Base-by-base conservation (phyloP, 768 basidiomycete species). In the Podaxis sp. region DNA sequence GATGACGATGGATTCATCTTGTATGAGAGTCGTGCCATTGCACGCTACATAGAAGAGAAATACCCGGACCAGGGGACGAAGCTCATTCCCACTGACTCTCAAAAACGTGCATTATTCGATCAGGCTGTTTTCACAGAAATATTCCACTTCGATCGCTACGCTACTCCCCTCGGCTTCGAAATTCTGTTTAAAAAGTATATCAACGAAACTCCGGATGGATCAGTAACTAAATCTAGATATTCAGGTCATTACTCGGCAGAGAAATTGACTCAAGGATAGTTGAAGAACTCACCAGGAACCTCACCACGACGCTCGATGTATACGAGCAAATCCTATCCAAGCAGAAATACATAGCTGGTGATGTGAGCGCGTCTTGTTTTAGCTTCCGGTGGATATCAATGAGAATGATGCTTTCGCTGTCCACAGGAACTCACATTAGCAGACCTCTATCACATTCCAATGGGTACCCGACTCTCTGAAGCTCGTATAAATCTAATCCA, bases 11-110 rank as follows among this genome's bases (percentile, higher is more conserved):
- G 82, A 2, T 79, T 87, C 68, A 70, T 76, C 53, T 65, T 88
- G 11, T 85, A 76, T 70, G 85, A 85, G 61, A 77, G 77, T 44
- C 77, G 83, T 21, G 83, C 84, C 0, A 84, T 87, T 55, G 67
- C 67, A 23, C 78, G 80, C 32, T 88, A 86, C 68, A 63, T 86
- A 62, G 77, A 73, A 28, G 67, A 68, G 52, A 85, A 84, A 65
- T 80, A 85, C 61, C 67, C 74, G 0, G 62, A 69, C 50, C 77
- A 81, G 63, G 82, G 82, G 28, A 74, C 77, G 4, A 51, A 65
- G n/a, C 74, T 86, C 32, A 68, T 83, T 47, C 85, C 85, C 5
- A 71, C 68, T 1, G 71, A 72, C 23, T 57, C 66, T 37, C 69
- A 75, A 52, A 67, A 72, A 25, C 62, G 65, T 18, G 72, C 73